A percentile compares a stretch with the other conserved stretches of the same genome.
Evolutionary conservation across 2,329 filamentous ascomycete genomes (phyloP).

Genomic region (Colletotrichum theobromicola): DNA sequence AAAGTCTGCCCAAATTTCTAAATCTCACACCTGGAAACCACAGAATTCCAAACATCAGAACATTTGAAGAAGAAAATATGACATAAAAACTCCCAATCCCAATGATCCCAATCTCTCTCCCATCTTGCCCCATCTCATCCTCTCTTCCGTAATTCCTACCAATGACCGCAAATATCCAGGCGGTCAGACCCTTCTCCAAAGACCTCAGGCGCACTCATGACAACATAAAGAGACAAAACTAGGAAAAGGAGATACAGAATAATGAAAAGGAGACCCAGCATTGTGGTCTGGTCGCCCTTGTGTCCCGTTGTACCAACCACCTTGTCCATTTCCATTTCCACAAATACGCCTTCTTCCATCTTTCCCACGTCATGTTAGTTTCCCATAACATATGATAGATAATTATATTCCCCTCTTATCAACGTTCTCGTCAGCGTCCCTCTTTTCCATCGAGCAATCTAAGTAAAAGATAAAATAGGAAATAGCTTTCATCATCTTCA

Average conservation of each 20-base stretch:
- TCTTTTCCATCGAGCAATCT: neutral
- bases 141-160: neutral
- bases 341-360: neutral
- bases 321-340: neutral
- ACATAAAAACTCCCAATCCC: conserved; percentile 16
- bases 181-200: neutral
- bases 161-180: neutral
- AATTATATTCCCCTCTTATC: neutral
- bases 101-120: neutral
- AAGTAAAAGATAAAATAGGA: neutral
- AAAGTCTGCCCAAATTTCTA: neutral
- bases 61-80: neutral
- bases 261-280: conserved; percentile 10
- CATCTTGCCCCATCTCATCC: neutral
- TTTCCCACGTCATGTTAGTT: neutral
- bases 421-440: neutral
- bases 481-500: neutral
- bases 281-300: conserved; percentile 22
- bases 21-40: neutral
- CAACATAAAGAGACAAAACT: neutral
- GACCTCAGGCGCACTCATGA: neutral
- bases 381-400: neutral
- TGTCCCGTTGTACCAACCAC: conserved; percentile 5
- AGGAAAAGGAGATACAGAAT: neutral
- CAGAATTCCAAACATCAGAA: neutral